Percentiles rank a stretch among this genome's conserved stretches.
phyloP scores from a whole-genome alignment of 139 green algal genomes.

The Axilococcus clingmanii region DNA sequence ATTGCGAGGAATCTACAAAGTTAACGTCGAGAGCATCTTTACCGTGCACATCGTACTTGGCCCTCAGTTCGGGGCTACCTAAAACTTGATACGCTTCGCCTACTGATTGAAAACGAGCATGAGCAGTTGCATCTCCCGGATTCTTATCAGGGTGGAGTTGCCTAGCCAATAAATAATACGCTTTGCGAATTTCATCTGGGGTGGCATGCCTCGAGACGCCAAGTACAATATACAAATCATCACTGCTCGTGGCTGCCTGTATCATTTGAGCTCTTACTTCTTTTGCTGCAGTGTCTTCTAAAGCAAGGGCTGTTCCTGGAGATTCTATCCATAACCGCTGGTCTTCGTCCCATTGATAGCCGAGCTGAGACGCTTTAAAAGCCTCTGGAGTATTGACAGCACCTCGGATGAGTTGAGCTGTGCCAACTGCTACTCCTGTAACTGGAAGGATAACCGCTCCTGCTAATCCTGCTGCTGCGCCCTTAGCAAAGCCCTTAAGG shows the following conservation, averaged over 20 bases:
- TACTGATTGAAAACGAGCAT: constrained; percentile 79
- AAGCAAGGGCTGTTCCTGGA: constrained; percentile 19
- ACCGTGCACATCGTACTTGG: constrained; percentile 67
- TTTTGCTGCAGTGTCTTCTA: constrained; percentile 14
- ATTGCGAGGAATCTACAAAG: constrained; percentile 67
- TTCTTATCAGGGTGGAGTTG: constrained; percentile 85
- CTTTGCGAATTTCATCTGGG: constrained; percentile 63
- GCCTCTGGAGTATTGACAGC: constrained; percentile 69
- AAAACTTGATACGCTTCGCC: constrained; percentile 60
- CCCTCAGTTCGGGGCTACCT: constrained; percentile 55
- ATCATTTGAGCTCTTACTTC: too few species aligned
- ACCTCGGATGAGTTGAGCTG: constrained; percentile 43
- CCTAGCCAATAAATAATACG: constrained; percentile 84
- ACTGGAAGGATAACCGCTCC: constrained; percentile 72
- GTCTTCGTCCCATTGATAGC: constrained; percentile 60
- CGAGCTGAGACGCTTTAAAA: constrained; percentile 27
- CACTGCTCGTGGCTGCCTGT: constrained; percentile 3
- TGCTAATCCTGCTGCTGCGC: constrained; percentile 51
- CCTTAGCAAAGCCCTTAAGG: constrained; percentile 62
- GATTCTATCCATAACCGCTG: constrained; percentile 44
- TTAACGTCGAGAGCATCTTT: constrained; percentile 61
- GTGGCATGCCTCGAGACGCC: constrained; percentile 53
- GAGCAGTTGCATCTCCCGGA: constrained; percentile 60
- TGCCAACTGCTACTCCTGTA: constrained; percentile 54
- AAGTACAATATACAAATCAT: constrained; percentile 61